phyloP scores from a whole-genome alignment of 345 rosid species.

The Cochlearia excelsa region DNA sequence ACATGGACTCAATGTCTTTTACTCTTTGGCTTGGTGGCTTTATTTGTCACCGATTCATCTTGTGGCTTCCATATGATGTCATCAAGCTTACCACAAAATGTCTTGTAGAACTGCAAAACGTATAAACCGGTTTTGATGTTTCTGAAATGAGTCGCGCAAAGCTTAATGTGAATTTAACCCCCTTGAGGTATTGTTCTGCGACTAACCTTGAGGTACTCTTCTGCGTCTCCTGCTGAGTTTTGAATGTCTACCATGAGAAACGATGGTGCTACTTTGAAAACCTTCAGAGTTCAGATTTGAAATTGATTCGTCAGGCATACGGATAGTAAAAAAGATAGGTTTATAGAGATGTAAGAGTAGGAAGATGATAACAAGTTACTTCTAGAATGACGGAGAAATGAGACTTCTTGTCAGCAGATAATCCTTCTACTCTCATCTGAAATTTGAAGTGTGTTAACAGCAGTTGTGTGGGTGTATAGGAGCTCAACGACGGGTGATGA shows the following conservation, averaged over 20 bases:
- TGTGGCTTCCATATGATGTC: constrained; percentile 94
- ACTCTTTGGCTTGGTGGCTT: constrained; percentile 57
- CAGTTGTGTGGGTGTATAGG: too few relatives aligned
- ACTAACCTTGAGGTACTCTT: constrained; percentile 74
- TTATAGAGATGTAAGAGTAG: constrained; percentile 5
- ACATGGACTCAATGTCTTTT: constrained; percentile 27
- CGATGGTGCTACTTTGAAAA: constrained; percentile 87
- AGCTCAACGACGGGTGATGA: not conserved
- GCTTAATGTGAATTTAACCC: too few relatives aligned
- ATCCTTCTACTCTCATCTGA: constrained; percentile 98
- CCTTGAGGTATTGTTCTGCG: not conserved
- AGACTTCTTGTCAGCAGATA: constrained; percentile 58
- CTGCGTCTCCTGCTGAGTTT: constrained; percentile 50
- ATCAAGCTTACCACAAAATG: constrained; percentile 76
- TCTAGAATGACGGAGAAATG: constrained; percentile 80
- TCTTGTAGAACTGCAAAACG: constrained; percentile 44
- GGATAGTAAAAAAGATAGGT: not conserved
- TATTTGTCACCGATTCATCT: constrained; percentile 50
- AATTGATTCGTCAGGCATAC: constrained; percentile 5
- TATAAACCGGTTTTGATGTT: constrained; percentile 29
- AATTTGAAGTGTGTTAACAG: not conserved
- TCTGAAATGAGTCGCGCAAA: not conserved
- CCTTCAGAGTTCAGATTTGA: constrained; percentile 37
- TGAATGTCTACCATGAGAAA: constrained; percentile 83
- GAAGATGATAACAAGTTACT: constrained; percentile 28